Conservation (phyloP, 192 early-diverging fungal genomes). For the Coemansia sp. region DNA sequence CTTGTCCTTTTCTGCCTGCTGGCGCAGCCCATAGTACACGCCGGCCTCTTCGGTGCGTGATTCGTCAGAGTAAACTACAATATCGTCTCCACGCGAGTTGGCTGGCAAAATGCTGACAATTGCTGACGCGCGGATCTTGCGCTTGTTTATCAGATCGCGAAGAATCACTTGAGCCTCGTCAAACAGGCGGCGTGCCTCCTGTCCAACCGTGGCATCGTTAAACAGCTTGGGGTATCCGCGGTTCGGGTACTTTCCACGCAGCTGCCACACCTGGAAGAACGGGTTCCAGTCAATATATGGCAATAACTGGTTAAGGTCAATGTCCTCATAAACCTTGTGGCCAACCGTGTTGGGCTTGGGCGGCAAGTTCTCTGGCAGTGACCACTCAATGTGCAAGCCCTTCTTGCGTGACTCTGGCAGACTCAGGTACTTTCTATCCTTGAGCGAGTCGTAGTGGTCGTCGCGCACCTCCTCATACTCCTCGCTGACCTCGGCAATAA, state of each 20-base stretch:
- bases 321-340: conserved; percentile 72
- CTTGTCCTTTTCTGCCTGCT: conserved; percentile 81
- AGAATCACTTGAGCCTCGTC: conserved; percentile 85
- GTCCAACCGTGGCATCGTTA: conserved; percentile 89
- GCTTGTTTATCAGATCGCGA: conserved; percentile 73
- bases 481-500: conserved; percentile 82
- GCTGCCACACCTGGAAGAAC: conserved; percentile 98
- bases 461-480: conserved; percentile 94
- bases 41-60: conserved; percentile 62
- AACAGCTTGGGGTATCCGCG: conserved; percentile 97
- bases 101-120: conserved; percentile 89
- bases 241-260: conserved; percentile 94
- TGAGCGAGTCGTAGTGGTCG: conserved; percentile 90
- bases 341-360: conserved; percentile 83
- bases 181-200: conserved; percentile 86
- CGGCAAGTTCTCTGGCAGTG: conserved; percentile 57
- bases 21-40: conserved; percentile 86
- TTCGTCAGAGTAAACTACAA: conserved; percentile 82
- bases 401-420: conserved; percentile 70
- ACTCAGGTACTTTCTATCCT: conserved; percentile 77
- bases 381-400: conserved; percentile 71
- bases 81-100: conserved; percentile 86
- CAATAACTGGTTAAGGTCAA: conserved; percentile 72
- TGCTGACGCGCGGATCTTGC: conserved; percentile 69
- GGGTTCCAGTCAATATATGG: conserved; percentile 98